Evolutionary conservation across 768 basidiomycete genomes (phyloP).

Genomic region (Russula ochroleuca): DNA sequence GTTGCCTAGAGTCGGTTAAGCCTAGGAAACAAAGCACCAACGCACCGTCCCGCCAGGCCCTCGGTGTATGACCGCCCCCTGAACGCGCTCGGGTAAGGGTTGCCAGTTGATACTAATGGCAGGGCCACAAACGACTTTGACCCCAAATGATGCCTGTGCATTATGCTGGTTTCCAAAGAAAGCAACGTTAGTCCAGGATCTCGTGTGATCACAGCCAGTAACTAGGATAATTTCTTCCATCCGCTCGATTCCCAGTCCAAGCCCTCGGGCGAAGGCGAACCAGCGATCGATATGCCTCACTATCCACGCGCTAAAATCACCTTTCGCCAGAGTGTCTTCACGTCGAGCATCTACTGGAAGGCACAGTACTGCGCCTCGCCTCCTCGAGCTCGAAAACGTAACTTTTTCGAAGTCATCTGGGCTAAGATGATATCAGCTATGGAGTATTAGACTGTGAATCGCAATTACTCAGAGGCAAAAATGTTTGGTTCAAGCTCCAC

Average conservation of each 20-base stretch:
- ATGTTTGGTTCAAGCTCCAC: neutral
- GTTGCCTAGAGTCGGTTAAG: neutral
- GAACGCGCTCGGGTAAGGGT: neutral
- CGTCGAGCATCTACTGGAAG: neutral
- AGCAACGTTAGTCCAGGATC: neutral
- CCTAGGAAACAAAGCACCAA: neutral
- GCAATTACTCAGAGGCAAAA: neutral
- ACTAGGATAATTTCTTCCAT: conserved; percentile 12
- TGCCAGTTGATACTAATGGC: neutral
- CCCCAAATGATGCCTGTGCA: neutral
- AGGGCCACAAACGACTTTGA: neutral
- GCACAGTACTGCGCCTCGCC: neutral
- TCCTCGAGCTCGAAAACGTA: neutral
- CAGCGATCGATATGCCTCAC: neutral
- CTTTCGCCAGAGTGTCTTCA: neutral
- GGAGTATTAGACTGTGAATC: neutral
- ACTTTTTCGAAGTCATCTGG: neutral
- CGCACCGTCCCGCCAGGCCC: neutral
- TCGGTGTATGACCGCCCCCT: neutral
- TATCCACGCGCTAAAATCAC: neutral
- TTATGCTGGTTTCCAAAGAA: neutral
- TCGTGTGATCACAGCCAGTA: neutral
- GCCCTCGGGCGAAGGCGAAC: neutral
- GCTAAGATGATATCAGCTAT: neutral
- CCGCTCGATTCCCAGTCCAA: neutral